Evolutionary conservation across 257 asterid species (phyloP), one percentile per base, ranked within the genome.

Genomic region (Ballota nigra): DNA sequence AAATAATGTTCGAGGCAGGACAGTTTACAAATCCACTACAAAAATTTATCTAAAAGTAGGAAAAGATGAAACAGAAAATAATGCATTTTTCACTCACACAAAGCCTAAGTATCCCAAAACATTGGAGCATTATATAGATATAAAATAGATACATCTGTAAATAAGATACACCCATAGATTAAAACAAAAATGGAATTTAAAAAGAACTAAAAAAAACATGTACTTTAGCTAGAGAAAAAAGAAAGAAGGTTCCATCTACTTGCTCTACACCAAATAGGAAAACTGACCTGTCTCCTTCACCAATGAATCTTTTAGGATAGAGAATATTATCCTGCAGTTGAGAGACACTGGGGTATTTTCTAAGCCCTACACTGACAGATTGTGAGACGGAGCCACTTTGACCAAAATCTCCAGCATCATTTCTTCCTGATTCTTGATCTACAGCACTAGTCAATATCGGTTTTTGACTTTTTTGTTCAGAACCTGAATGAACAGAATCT

Each of bases 231-330:
- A 18, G 71, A 33, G 61, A 18, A 29, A 68, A 60, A 26, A 49
- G 0, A 64, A 19, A 20, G 6, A 2, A 26, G 29, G 29, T 3
- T 26, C 3, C 29, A 26, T 26, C 29, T 26, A 26, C 29, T 1
- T 49, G 5, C 23, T 18, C 56, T n/a, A 66, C 16, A 57, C 45
- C 67, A 18, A 33, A 68, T 41, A 62, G 53, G 58, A 52, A 38
- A 63, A 55, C 33, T 22, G 88, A 95, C 99, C 99, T 95, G 77
- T 88, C 97, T 43, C 89, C 96, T 74, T 92, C 89, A 72, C 82
- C 88, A 63, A 60, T 38, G 31, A 78, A 58, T 78, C 77, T 88
- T 80, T 82, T 90, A 40, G 89, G 80, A 36, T 88, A 81, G 71
- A 63, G 75, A 76, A 65, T 74, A 66, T 79, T 83, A 63, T 89